Evolutionary conservation across 345 rosid genomes (phyloP), one percentile per base, ranked within the genome.

Genomic region (Linum usitatissimum): DNA sequence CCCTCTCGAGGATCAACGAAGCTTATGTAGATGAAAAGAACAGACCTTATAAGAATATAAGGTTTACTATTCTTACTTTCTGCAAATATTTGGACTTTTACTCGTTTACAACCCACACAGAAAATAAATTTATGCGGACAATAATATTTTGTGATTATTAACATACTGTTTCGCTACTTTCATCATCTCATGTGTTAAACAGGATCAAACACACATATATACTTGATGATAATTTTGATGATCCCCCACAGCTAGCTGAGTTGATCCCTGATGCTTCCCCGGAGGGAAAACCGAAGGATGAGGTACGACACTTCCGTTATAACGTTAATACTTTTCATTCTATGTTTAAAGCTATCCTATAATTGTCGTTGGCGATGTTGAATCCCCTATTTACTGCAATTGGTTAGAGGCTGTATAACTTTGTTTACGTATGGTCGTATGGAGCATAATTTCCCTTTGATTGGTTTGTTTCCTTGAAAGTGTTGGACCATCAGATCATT

Each of bases 181-280:
- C 45, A 63, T 34, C 38, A 5, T 34, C 38, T 34, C 5, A 34
- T 34, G 38, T 34, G 38, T 7, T 34, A 34, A 23, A 67, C 84
- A 87, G 96, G 80, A 90, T 93, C 72, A 86, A 87, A 64, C 96
- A 87, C 76, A 76, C 88, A 0, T 78, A 87, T 68, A 77, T 87
- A 53, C 76, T 90, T 53, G 96, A 93, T 19, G 97, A 93, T 80
- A 96, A 97, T 54, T 93, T 87, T 71, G 95, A 86, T 30, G 99
- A 93, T 75, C 96, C 92, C 72, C 23, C 83, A 42, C 90, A 82
- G 68, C 73, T 93, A 48, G 69, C 83, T 62, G 94, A 77, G 53
- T 70, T 87, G 80, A 86, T 93, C 71, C 94, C 96, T 45, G 88
- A 76, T 61, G 78, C 96, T 69, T 93, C 99, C 17, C 97, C 99